Evolutionary conservation across 2,329 filamentous ascomycete genomes (phyloP).

Genomic region (Gnomoniopsis smithogilvyi): DNA sequence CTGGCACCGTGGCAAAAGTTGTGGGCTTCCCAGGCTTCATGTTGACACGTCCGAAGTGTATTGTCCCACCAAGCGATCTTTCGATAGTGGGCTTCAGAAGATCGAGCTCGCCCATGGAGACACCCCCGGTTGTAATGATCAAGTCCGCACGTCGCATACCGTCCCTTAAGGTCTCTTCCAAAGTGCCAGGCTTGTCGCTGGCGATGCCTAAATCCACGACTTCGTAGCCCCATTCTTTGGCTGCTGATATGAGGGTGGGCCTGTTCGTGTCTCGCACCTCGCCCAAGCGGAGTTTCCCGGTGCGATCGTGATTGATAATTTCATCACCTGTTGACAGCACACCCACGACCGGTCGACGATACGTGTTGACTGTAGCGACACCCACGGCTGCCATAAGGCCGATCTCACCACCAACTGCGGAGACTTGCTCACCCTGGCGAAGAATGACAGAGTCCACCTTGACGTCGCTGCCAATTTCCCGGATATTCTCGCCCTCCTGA

Average conservation of each 20-base stretch:
- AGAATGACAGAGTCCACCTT: conserved; percentile 67
- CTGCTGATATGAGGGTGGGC: conserved; percentile 78
- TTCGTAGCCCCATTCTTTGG: conserved; percentile 70
- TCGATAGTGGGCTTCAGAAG: conserved; percentile 96
- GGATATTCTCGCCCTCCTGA: conserved; percentile 78
- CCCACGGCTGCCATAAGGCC: conserved; percentile 87
- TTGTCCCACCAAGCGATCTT: conserved; percentile 80
- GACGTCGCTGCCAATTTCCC: conserved; percentile 89
- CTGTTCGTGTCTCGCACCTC: conserved; percentile 94
- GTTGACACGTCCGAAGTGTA: conserved; percentile 91
- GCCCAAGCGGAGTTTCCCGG: conserved; percentile 64
- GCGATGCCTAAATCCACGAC: conserved; percentile 85
- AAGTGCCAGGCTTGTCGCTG: conserved; percentile 65
- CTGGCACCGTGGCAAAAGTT: conserved; percentile 86
- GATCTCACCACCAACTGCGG: conserved; percentile 84
- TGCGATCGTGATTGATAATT: conserved; percentile 71
- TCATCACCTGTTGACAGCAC: conserved; percentile 94
- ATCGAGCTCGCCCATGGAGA: conserved; percentile 97
- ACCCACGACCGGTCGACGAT: conserved; percentile 73
- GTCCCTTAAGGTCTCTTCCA: conserved; percentile 74
- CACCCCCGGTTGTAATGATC: conserved; percentile 87
- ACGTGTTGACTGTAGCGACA: conserved; percentile 66
- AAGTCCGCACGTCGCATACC: conserved; percentile 75
- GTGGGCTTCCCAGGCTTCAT: conserved; percentile 99
- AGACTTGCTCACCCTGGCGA: conserved; percentile 75